phyloP scores from a whole-genome alignment of 495 filamentous ascomycete genomes.

The Penicillium simplicissimum region DNA sequence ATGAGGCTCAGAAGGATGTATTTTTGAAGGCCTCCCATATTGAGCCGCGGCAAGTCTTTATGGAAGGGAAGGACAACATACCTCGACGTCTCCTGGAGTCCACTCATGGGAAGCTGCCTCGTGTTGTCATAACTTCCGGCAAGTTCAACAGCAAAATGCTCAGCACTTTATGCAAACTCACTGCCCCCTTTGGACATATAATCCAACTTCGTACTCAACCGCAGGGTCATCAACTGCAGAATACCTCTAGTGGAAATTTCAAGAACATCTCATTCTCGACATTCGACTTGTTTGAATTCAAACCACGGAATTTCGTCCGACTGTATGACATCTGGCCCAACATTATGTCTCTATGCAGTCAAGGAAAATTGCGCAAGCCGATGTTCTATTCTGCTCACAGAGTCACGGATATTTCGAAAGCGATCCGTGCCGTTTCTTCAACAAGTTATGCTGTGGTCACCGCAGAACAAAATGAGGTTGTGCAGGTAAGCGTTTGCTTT shows the following conservation, averaged over 20 bases:
- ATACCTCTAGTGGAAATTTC: neutral
- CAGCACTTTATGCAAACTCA: neutral
- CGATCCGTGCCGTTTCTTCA: neutral
- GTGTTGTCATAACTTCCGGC: conserved; percentile 3
- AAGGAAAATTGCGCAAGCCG: conserved; percentile 12
- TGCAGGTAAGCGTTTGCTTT: conserved; percentile 7
- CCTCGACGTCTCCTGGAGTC: neutral
- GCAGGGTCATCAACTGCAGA: neutral
- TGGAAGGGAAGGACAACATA: conserved; percentile 6
- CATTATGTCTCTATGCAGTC: conserved; percentile 10
- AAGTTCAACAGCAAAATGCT: neutral
- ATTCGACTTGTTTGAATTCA: conserved; percentile 20
- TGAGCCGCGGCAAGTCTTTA: neutral
- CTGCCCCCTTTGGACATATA: conserved; percentile 18
- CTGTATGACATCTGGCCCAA: conserved; percentile 6
- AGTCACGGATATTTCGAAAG: conserved; percentile 7
- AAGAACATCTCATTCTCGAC: conserved; percentile 17
- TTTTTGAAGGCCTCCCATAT: conserved; percentile 7
- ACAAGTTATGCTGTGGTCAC: conserved; percentile 14
- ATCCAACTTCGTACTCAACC: conserved; percentile 6
- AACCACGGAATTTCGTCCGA: neutral
- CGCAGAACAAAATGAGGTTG: conserved; percentile 1
- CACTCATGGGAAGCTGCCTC: conserved; percentile 11
- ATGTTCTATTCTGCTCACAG: neutral
- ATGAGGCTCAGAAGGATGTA: neutral